These are phyloP conservation scores for Populus ilicifolia DNA, from an alignment of 345 rosid species.

Conservation along the genomic window DNA sequence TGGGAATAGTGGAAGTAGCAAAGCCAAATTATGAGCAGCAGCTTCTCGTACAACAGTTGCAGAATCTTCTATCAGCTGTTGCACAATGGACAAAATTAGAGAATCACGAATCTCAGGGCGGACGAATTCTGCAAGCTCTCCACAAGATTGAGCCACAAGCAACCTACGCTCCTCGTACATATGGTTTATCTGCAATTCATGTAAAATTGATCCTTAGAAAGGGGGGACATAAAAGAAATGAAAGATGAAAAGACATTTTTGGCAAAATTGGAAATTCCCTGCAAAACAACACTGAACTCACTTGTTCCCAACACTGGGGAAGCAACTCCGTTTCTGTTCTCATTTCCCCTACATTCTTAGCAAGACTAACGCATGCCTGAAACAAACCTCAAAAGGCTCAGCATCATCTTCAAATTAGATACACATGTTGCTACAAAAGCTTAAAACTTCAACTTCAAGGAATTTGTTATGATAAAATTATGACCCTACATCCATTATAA, in stretches of 20 bases:
- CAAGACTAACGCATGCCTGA: slow-evolving; percentile 92
- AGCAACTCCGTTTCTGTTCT: slow-evolving; percentile 96
- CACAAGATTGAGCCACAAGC: slow-evolving; percentile 98
- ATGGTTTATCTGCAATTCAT: slow-evolving; percentile 72
- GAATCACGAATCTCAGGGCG: slow-evolving; percentile 95
- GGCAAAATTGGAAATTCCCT: slow-evolving; percentile 16
- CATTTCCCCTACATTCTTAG: slow-evolving; percentile 96
- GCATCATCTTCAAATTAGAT: slow-evolving; percentile 20
- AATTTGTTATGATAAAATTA: slow-evolving; percentile 4
- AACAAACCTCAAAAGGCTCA: slow-evolving; percentile 24
- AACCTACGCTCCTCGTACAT: slow-evolving; percentile 95
- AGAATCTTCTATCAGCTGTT: slow-evolving; percentile 89
- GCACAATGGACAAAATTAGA: slow-evolving; percentile 87
- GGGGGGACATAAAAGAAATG: not conserved
- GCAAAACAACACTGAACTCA: slow-evolving; percentile 36
- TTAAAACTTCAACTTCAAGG: slow-evolving; percentile 17
- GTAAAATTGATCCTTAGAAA: slow-evolving; percentile 15
- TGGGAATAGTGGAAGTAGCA: slow-evolving; percentile 92
- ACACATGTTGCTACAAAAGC: slow-evolving; percentile 4
- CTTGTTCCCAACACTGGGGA: slow-evolving; percentile 99
- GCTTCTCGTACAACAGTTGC: slow-evolving; percentile 95
- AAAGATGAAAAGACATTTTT: not conserved
- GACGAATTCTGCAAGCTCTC: slow-evolving; percentile 92
- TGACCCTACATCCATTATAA: slow-evolving; percentile 87
- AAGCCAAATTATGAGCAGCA: slow-evolving; percentile 82